These are phyloP conservation scores for Allium fistulosum DNA, from an alignment of 106 monocot genomes.

Conservation along the genomic window DNA sequence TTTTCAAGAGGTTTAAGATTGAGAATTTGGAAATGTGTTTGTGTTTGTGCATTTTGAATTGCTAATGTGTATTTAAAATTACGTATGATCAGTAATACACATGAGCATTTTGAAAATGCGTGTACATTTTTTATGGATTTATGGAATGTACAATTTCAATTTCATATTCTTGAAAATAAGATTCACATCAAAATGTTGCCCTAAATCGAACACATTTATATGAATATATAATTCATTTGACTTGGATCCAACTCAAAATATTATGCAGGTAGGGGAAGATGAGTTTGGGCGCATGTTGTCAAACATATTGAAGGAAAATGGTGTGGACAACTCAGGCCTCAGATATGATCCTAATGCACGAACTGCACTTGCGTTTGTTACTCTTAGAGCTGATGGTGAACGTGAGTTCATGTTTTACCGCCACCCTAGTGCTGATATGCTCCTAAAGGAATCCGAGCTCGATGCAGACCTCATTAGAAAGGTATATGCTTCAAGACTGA, in stretches of 20 bases:
- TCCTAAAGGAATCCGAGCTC: slow-evolving; percentile 17
- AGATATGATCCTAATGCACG: slow-evolving; percentile 19
- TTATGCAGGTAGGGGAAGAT: slow-evolving; percentile 18
- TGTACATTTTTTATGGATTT: too few species aligned
- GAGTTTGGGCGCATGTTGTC: slow-evolving; percentile 28
- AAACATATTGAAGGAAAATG: slow-evolving; percentile 15
- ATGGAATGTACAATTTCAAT: background rate
- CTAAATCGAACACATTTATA: too few species aligned
- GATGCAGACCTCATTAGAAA: slow-evolving; percentile 16
- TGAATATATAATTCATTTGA: too few species aligned
- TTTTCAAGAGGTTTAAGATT: too few species aligned
- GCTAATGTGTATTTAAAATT: too few species aligned
- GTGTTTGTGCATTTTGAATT: too few species aligned
- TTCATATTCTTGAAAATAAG: background rate
- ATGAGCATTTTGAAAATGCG: too few species aligned
- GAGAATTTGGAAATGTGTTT: too few species aligned
- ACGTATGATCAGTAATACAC: too few species aligned
- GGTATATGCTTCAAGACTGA: background rate
- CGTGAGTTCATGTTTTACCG: slow-evolving; percentile 40
- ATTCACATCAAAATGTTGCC: background rate
- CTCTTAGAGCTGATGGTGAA: slow-evolving; percentile 19
- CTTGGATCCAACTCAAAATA: too few species aligned
- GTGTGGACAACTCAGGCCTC: slow-evolving; percentile 17
- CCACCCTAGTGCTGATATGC: slow-evolving; percentile 33
- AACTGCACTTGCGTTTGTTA: slow-evolving; percentile 33